Conservation (phyloP, 1,139 yeast species). For the Blastobotrys malaysiensis region DNA sequence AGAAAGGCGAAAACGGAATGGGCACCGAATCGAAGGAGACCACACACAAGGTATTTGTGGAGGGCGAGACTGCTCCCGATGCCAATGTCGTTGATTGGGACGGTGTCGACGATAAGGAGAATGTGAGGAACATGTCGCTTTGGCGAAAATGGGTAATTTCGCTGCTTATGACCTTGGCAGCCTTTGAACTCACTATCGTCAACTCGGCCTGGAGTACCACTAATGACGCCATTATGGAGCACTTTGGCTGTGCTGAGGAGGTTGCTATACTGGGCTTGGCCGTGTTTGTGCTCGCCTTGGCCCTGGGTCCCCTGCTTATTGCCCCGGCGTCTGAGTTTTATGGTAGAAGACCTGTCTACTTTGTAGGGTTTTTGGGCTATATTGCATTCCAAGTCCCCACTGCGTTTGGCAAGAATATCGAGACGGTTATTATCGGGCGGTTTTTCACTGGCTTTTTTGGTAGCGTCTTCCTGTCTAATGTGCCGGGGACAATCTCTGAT, state of each 20-base stretch:
- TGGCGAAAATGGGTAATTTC: slow-evolving; percentile 50
- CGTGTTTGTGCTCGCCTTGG: slow-evolving; percentile 58
- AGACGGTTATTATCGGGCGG: slow-evolving; percentile 59
- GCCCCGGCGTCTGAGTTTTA: slow-evolving; percentile 62
- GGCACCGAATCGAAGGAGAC: neutral
- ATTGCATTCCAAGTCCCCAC: slow-evolving; percentile 57
- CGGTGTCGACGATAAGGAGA: slow-evolving; percentile 44
- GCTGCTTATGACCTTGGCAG: slow-evolving; percentile 44
- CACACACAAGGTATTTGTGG: neutral
- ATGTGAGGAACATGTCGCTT: slow-evolving; percentile 40
- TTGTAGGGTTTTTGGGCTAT: slow-evolving; percentile 28
- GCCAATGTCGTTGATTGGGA: slow-evolving; percentile 23
- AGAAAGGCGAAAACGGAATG: too few relatives aligned
- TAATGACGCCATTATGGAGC: slow-evolving; percentile 40
- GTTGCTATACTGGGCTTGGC: slow-evolving; percentile 47
- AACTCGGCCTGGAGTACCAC: slow-evolving; percentile 57
- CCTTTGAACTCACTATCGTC: slow-evolving; percentile 43
- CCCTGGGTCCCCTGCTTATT: slow-evolving; percentile 58
- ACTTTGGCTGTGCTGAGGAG: slow-evolving; percentile 15
- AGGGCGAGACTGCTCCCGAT: neutral
- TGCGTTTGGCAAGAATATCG: slow-evolving; percentile 62
- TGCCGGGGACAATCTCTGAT: slow-evolving; percentile 80
- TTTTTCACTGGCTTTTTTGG: slow-evolving; percentile 59
- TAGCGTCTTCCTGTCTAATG: slow-evolving; percentile 65
- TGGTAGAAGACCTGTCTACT: slow-evolving; percentile 54